Conservation (phyloP, 306 rosid genomes). For the Cicer bijugum region DNA sequence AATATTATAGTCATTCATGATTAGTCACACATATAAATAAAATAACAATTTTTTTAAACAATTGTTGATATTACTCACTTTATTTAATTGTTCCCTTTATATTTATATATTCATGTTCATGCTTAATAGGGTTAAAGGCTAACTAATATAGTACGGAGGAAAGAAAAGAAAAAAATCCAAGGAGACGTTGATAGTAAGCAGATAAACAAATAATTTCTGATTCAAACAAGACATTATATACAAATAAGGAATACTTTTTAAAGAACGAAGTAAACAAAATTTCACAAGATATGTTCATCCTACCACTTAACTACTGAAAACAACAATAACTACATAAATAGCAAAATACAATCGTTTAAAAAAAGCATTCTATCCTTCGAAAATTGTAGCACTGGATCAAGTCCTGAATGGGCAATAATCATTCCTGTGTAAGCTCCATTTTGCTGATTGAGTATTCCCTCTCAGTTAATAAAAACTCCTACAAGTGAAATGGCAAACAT, state of each 20-base stretch:
- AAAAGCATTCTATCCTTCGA: conserved; percentile 1
- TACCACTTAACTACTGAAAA: conserved; percentile 1
- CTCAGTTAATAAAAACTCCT: conserved; percentile 81
- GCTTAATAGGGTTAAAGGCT: too few species aligned
- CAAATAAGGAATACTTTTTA: not conserved
- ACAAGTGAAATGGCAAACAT: conserved; percentile 27
- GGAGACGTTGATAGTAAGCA: not conserved
- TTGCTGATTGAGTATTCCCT: conserved; percentile 78
- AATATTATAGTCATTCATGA: too few species aligned
- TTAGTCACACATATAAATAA: too few species aligned
- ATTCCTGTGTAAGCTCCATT: conserved; percentile 65
- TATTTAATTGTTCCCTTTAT: too few species aligned
- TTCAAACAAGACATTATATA: conserved; percentile 29
- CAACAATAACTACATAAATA: conserved; percentile 5
- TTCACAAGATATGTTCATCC: not conserved
- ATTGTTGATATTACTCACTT: too few species aligned
- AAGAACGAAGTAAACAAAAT: not conserved
- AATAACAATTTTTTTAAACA: too few species aligned
- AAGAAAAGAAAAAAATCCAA: too few species aligned
- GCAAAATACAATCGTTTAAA: conserved; percentile 6
- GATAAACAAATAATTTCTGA: conserved; percentile 13
- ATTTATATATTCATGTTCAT: too few species aligned
- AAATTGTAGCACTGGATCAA: conserved; percentile 23
- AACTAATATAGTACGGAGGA: too few species aligned
- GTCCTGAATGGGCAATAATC: conserved; percentile 15